Evolutionary conservation across 306 rosid species (phyloP), one percentile per base, ranked within the genome.

Genomic region (Acmispon strigosus): DNA sequence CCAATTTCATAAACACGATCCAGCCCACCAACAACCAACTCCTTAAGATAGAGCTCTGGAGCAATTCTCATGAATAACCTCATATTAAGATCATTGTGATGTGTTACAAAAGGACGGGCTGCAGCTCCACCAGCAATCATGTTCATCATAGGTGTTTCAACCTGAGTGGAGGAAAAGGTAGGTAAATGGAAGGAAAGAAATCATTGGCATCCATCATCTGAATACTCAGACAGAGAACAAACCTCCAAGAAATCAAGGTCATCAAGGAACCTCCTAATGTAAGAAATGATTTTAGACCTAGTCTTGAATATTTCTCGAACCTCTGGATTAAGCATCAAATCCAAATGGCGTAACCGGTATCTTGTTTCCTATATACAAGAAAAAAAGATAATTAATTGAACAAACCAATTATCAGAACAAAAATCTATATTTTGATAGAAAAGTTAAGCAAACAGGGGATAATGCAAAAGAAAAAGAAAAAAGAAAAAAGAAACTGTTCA

Each of bases 1-100:
- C 99, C 99, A 18, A 94, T 94, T 89, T 94, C 99, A 91, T 94
- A 94, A 52, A 94, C 98, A 78, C 98, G 98, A 18, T 89, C 96
- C 63, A 94, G 81, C 62, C 96, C 99, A 75, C 97, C 99, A 77
- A 91, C 96, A 79, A 94, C 89, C 62, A 94, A 82, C 83, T 94
- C 83, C 83, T 94, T 94, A 13, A 94, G 97, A 77, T 87, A 91
- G 27, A 94, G 96, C 76, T 94, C 99, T 1, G 99, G 97, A 4
- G 99, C 99, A 84, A 94, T 83, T 27, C 97, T 83, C 99, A 91
- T 89, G 77, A 62, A 89, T 37, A 94, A 78, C 52, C 76, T 86
- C 99, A 91, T 87, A 83, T 91, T 87, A 44, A 94, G 95, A 0
- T 94, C 97, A 72, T 94, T 94, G 78, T 94, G 99, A 77, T 84